Evolutionary conservation across 805 yeast genomes (phyloP), one percentile per base, ranked within the genome.

Genomic region (Kregervanrija fluxuum): DNA sequence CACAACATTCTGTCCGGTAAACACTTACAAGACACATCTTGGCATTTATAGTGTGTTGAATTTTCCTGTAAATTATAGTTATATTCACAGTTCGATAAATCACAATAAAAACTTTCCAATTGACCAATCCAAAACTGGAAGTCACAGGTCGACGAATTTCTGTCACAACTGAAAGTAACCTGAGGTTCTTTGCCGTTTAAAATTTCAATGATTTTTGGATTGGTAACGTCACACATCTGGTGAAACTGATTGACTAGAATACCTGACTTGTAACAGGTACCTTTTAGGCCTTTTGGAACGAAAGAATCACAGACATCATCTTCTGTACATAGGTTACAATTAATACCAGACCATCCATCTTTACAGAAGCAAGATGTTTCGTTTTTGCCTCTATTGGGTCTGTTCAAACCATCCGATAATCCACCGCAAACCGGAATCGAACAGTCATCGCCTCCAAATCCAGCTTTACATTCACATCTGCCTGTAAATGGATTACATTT

Each of bases 91-190:
- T 70, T 65, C 43, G 73, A 65, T 52, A 93, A 73, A 39, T 83
- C 93, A 69, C 99, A 93, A 62, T 78, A 93, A 62, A 93, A 93
- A 48, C 95, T 82, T 62, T 93, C 99, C 38, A 73, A 68, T 61
- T 88, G 79, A 53, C 82, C 96, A 51, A 93, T 87, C 99, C 99
- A 93, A 60, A 93, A 88, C 64, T 93, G 98, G 66, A 93, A 88
- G 60, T 88, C 80, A 66, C 99, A 93, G 10, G 63, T 64, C 13
- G 66, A 74, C 0, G 77, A 67, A 1, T 83, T 74, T 54, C 71
- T 77, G 58, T 86, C 80, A 68, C 99, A 93, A 35, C 88, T 77
- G 65, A 93, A 91, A 0, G 96, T 89, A 3, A 87, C 96, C 59
- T 91, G 95, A 2, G 99, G 98, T 42, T 73, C 74, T 62, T 79